Base-by-base conservation (phyloP, 225 moss, liverwort and hornwort species). In the Ulota crispa region DNA sequence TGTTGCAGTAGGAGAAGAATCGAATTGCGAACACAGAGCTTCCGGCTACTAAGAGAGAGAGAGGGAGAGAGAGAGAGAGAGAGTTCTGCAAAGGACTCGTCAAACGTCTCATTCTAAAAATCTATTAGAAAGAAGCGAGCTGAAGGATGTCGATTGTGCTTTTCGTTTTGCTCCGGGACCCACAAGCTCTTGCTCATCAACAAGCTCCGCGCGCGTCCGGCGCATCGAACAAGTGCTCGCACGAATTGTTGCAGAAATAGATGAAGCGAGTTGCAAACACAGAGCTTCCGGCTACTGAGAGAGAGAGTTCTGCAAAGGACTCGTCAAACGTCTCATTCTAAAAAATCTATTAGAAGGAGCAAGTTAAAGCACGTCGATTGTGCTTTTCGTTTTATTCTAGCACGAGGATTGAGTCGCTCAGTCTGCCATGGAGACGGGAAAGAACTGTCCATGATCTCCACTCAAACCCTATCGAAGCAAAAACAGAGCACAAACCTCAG, bases 151-250 rank as follows among this genome's bases (percentile, higher is more conserved):
- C 41, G 1, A 41, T 41, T 41, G 8, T 41, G 9, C 41, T 9
- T 41, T 41, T 41, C 8, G 41, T 10, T 41, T 34, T 34, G 73
- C 93, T 36, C 36, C 36, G 36, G 36, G 36, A 36, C 5, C 7
- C 36, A 7, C 36, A 10, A 53, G 52, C 72, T 53, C 30, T 53
- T 42, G 42, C 42, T 42, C 42, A 42, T 10, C 9, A 42, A 88
- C 72, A 39, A 90, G 50, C 66, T 89, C 89, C 11, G 76, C 87
- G 85, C 7, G 88, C 86, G 4, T 32, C 32, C 2, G 32, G 5
- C 34, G 34, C 34, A 43, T 92, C 88, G 7, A 45, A 72, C 64
- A 89, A 27, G 10, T 62, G 64, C 1, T 90, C 73, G 70, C 85
- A 87, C 11, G 32, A 42, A 42, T 11, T 42, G 42, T 42, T 42